Evolutionary conservation across 1,284 basidiomycete species (phyloP).

Genomic region (Marasmius oreades): DNA sequence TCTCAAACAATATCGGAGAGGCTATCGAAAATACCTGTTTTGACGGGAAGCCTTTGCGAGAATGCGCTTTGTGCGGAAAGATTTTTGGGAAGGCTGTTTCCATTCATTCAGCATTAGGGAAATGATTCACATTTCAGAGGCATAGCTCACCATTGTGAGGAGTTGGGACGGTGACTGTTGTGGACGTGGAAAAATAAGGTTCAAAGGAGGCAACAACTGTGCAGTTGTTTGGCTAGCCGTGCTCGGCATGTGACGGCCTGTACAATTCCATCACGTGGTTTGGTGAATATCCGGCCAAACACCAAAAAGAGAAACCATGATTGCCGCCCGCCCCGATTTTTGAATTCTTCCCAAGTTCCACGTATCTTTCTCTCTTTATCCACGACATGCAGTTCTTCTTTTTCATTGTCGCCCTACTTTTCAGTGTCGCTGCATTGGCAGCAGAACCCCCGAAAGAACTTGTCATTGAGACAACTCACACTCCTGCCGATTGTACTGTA

Average conservation of each 20-base stretch:
- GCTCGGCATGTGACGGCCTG: neutral
- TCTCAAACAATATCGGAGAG: slow-evolving; percentile 1
- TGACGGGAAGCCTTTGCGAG: slow-evolving; percentile 95
- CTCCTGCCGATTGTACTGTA: slow-evolving; percentile 55
- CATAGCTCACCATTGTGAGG: slow-evolving; percentile 38
- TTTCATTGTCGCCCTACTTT: slow-evolving; percentile 37
- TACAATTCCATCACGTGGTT: neutral
- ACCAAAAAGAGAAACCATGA: neutral
- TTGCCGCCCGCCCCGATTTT: neutral
- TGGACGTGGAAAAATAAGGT: slow-evolving; percentile 35
- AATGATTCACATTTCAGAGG: neutral
- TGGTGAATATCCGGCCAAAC: neutral
- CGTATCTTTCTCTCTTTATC: neutral
- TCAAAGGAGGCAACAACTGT: slow-evolving; percentile 29
- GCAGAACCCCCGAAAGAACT: slow-evolving; percentile 51
- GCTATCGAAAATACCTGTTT: slow-evolving; percentile 73
- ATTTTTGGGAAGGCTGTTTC: slow-evolving; percentile 92
- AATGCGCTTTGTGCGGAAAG: slow-evolving; percentile 94
- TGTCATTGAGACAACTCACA: slow-evolving; percentile 55
- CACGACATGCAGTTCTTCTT: slow-evolving; percentile 43
- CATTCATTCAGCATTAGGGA: slow-evolving; percentile 1
- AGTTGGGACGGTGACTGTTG: slow-evolving; percentile 23
- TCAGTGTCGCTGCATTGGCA: slow-evolving; percentile 32
- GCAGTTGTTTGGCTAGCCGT: slow-evolving; percentile 28
- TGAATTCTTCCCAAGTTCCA: slow-evolving; percentile 4